phyloP scores from a whole-genome alignment of 305 asterid genomes.

The Striga hermonthica region DNA sequence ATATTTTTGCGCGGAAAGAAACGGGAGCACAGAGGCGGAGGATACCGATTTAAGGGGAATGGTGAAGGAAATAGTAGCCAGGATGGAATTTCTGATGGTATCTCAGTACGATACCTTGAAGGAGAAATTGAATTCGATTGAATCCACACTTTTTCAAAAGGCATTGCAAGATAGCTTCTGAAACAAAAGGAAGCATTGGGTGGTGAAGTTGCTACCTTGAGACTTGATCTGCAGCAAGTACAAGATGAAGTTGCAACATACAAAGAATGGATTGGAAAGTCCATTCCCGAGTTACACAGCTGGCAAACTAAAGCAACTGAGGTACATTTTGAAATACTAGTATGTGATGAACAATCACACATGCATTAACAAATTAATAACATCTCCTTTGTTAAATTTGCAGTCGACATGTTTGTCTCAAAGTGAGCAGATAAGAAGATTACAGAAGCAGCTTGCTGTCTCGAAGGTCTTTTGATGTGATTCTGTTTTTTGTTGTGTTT shows the following conservation, averaged over 20 bases:
- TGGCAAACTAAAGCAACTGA: slow-evolving; percentile 49
- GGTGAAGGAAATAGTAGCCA: too few species aligned
- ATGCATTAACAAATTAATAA: slow-evolving; percentile 1
- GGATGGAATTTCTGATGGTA: too few species aligned
- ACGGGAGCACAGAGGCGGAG: too few species aligned
- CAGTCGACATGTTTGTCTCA: slow-evolving; percentile 56
- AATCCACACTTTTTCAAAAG: slow-evolving; percentile 36
- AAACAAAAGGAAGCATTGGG: slow-evolving; percentile 60
- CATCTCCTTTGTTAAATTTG: slow-evolving; percentile 7
- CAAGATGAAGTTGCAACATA: slow-evolving; percentile 54
- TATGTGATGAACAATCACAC: slow-evolving; percentile 1
- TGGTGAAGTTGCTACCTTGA: slow-evolving; percentile 58
- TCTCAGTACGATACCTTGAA: too few species aligned
- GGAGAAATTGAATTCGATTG: too few species aligned
- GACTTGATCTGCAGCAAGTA: slow-evolving; percentile 61
- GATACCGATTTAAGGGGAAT: too few species aligned
- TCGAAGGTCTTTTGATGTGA: slow-evolving; percentile 43
- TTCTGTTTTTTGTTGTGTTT: background rate
- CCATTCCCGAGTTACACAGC: slow-evolving; percentile 45
- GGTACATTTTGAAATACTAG: slow-evolving; percentile 34
- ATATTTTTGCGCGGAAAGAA: too few species aligned
- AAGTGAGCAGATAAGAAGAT: slow-evolving; percentile 49
- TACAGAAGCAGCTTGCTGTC: slow-evolving; percentile 54
- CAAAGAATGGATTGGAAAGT: slow-evolving; percentile 48
- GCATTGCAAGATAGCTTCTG: slow-evolving; percentile 55